phyloP scores from a whole-genome alignment of 371 early-diverging fungal species.

The Fennellomyces sp. region DNA sequence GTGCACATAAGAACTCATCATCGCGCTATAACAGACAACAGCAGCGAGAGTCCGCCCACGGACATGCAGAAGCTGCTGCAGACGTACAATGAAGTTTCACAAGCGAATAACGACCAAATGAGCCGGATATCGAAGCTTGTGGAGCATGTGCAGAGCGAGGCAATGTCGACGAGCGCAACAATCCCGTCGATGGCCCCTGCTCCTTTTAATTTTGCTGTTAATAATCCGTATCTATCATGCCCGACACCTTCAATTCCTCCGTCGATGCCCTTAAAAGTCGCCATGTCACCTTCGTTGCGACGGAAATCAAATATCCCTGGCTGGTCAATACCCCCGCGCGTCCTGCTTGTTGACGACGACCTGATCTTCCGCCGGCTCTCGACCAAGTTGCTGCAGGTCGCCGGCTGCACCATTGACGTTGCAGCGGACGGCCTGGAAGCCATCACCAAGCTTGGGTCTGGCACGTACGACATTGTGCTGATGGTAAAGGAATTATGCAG shows the following conservation, averaged over 20 bases:
- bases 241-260: not conserved
- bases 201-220: not conserved
- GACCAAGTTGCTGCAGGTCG: constrained; percentile 66
- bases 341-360: constrained; percentile 80
- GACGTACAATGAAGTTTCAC: constrained; percentile 9
- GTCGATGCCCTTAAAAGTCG: constrained; percentile 3
- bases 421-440: constrained; percentile 79
- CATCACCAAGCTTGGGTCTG: constrained; percentile 57
- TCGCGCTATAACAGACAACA: not conserved
- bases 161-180: not conserved
- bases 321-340: constrained; percentile 70
- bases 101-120: constrained; percentile 17
- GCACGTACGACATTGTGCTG: constrained; percentile 76
- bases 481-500: constrained; percentile 56
- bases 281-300: constrained; percentile 11
- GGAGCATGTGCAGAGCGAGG: constrained; percentile 2
- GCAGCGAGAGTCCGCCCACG: not conserved
- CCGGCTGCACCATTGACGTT: constrained; percentile 76
- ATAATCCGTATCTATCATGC: not conserved
- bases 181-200: not conserved
- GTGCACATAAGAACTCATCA: not conserved
- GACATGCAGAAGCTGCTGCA: constrained; percentile 11
- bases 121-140: constrained; percentile 11
- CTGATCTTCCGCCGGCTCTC: constrained; percentile 65
- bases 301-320: constrained; percentile 38